Evolutionary conservation across 352 stramenopile species (phyloP), one percentile per base, ranked within the genome.

Genomic region (Pythium brachiatum): DNA sequence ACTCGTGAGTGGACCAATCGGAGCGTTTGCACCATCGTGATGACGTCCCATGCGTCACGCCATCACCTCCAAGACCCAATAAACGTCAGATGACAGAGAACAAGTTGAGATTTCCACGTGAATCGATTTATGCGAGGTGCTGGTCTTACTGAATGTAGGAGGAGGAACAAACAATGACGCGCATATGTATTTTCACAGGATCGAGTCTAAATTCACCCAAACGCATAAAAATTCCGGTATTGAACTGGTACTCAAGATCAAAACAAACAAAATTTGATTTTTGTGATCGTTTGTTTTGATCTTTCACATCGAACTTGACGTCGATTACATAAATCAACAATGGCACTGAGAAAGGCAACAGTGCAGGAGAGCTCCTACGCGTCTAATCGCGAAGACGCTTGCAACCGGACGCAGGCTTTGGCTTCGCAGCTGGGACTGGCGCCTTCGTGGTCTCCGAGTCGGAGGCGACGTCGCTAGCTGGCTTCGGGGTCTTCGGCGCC

Each of bases 21-120:
- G 48, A 57, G 13, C 53, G 64, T 54, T 66, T 66, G 57, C 57
- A 47, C 34, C 53, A 62, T 50, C 52, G 32, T 12, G 18, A 9
- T 62, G 46, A 46, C 61, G 46, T 59, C 46, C 53, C 20, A 50
- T 23, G 52, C 60, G 60, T 67, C 60, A 60, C 43, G 2, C 2
- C 38, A 53, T 1, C 12, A 39, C 58, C 50, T 65, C 12, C 38
- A 15, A 53, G 36, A 31, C 8, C 1, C 0, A 15, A 65, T 65
- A 65, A 53, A 39, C 43, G 41, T 51, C 58, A 53, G 39, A 47
- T 41, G 1, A 15, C 20, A 23, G 58, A 65, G 58, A 65, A 65
- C 36, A 65, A 29, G 1, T 44, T 53, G 4, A 7, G 43, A 31
- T 59, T 47, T 51, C 7, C 15, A 50, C 21, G 39, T 38, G 29